These are phyloP conservation scores for Terana coerulea DNA, from an alignment of 768 basidiomycete genomes.

Conservation along the genomic window DNA sequence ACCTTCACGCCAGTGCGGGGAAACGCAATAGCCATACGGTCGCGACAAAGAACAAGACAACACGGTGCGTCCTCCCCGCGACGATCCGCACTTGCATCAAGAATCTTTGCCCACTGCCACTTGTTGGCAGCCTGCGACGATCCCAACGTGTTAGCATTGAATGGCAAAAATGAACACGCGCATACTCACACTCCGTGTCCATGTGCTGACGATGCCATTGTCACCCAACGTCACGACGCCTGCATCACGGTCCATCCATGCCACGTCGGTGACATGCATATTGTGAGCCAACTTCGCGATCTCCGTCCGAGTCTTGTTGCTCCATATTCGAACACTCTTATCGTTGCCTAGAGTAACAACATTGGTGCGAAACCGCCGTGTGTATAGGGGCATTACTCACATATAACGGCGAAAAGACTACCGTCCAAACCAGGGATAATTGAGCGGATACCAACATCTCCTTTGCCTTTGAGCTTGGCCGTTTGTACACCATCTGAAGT, in stretches of 20 bases:
- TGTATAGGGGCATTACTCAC: constrained; percentile 33
- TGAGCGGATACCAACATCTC: constrained; percentile 40
- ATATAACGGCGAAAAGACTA: constrained; percentile 51
- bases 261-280: constrained; percentile 42
- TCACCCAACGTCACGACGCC: constrained; percentile 54
- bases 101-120: constrained; percentile 56
- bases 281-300: constrained; percentile 54
- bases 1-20: constrained; percentile 57
- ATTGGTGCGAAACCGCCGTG: not conserved
- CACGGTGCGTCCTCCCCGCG: constrained; percentile 33
- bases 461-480: constrained; percentile 39
- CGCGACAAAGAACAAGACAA: constrained; percentile 52
- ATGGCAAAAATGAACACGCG: not conserved
- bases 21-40: constrained; percentile 60
- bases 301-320: constrained; percentile 43
- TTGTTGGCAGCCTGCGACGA: constrained; percentile 39
- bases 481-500: constrained; percentile 36
- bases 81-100: constrained; percentile 43
- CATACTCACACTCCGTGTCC: constrained; percentile 50
- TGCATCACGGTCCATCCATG: constrained; percentile 57
- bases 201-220: constrained; percentile 56
- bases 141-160: not conserved
- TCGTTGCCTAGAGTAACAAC: constrained; percentile 49
- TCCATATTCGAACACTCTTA: constrained; percentile 62
- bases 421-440: constrained; percentile 55